These are phyloP conservation scores for Phyllosticta paracitricarpa DNA, from an alignment of 2,329 filamentous ascomycete species.

Conservation along the genomic window DNA sequence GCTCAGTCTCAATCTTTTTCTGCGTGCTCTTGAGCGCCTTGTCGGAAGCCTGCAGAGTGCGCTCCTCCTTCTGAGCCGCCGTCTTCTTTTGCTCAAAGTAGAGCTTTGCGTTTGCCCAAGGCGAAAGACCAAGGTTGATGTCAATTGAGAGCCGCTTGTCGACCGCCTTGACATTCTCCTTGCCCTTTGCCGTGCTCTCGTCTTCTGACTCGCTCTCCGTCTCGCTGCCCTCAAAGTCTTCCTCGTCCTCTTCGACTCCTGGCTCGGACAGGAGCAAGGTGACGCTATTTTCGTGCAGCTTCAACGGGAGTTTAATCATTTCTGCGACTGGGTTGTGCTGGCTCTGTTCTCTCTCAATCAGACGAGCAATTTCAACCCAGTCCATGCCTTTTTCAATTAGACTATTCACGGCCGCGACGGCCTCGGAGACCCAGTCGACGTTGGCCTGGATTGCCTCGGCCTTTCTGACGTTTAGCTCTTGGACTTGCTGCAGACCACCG, in stretches of 20 bases:
- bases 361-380: slow-evolving; percentile 80
- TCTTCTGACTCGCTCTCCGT: slow-evolving; percentile 27
- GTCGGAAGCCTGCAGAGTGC: slow-evolving; percentile 70
- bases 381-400: slow-evolving; percentile 94
- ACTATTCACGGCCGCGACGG: slow-evolving; percentile 83
- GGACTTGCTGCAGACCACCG: slow-evolving; percentile 69
- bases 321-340: slow-evolving; percentile 75
- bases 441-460: slow-evolving; percentile 88
- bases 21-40: slow-evolving; percentile 83
- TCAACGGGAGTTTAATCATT: slow-evolving; percentile 77
- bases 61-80: slow-evolving; percentile 78
- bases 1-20: slow-evolving; percentile 73
- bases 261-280: slow-evolving; percentile 70
- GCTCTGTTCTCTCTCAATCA: slow-evolving; percentile 80
- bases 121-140: slow-evolving; percentile 70
- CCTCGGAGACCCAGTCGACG: slow-evolving; percentile 81
- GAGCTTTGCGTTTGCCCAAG: slow-evolving; percentile 80
- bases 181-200: slow-evolving; percentile 28
- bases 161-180: slow-evolving; percentile 17
- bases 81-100: slow-evolving; percentile 86
- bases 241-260: slow-evolving; percentile 52
- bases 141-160: slow-evolving; percentile 58
- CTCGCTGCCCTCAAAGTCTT: slow-evolving; percentile 52
- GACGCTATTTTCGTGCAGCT: slow-evolving; percentile 79
- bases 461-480: slow-evolving; percentile 76